These are phyloP conservation scores for Candida oleophila DNA, from an alignment of 805 yeast genomes.

Conservation along the genomic window DNA sequence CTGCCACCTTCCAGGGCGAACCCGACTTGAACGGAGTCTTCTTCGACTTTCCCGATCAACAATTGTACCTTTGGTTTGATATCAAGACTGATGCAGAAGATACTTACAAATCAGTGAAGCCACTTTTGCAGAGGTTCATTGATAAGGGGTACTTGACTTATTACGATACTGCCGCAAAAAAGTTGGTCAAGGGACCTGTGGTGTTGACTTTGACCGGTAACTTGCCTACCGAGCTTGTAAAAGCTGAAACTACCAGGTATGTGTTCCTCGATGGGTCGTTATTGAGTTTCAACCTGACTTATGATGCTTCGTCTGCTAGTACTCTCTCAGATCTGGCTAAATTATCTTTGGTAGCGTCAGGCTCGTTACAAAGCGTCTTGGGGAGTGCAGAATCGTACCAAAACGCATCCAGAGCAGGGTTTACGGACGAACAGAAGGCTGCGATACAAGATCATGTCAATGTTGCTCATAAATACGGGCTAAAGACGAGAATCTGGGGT, in stretches of 20 bases:
- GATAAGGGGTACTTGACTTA: constrained; percentile 50
- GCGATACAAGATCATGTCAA: constrained; percentile 26
- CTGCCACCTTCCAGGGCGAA: constrained; percentile 13
- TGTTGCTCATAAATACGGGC: constrained; percentile 48
- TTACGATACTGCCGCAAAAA: constrained; percentile 35
- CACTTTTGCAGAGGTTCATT: constrained; percentile 47
- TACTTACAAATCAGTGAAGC: constrained; percentile 47
- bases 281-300: constrained; percentile 19
- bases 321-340: constrained; percentile 21
- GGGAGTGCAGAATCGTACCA: constrained; percentile 18
- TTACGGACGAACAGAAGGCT: constrained; percentile 30
- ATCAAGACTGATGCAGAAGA: constrained; percentile 53
- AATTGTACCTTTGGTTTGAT: constrained; percentile 64
- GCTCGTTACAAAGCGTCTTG: constrained; percentile 35
- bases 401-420: constrained; percentile 22
- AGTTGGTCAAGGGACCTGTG: constrained; percentile 50
- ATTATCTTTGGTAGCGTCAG: constrained; percentile 42
- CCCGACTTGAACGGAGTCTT: constrained; percentile 27
- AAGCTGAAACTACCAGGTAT: constrained; percentile 26
- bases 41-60: constrained; percentile 46
- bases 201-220: constrained; percentile 68
- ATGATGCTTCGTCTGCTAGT: constrained; percentile 10
- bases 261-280: constrained; percentile 58
- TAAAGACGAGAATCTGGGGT: constrained; percentile 70
- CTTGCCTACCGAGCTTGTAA: constrained; percentile 45